phyloP scores from a whole-genome alignment of 1,284 basidiomycete species.

The Testicularia cyperi region DNA sequence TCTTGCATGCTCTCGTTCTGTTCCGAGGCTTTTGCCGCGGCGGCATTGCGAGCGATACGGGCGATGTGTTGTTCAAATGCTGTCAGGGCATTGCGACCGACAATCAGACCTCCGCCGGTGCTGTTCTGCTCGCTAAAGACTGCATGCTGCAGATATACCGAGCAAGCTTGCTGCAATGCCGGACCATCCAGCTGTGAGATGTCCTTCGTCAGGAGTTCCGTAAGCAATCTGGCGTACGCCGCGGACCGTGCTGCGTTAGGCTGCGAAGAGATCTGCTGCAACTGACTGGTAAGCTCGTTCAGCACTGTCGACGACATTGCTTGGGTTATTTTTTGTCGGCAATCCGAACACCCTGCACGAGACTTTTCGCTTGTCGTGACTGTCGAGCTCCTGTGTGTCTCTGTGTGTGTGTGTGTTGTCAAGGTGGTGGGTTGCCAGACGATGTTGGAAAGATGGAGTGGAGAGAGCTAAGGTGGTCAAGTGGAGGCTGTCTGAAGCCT shows the following conservation, averaged over 20 bases:
- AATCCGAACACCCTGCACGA: no score
- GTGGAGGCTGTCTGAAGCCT: background rate
- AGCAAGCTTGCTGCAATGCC: slow-evolving; percentile 13
- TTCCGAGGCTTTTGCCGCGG: no score
- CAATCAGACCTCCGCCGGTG: slow-evolving; percentile 70
- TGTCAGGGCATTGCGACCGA: slow-evolving; percentile 78
- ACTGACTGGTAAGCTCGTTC: no score
- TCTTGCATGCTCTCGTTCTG: slow-evolving; percentile 21
- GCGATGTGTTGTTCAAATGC: slow-evolving; percentile 67
- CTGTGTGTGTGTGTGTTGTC: background rate
- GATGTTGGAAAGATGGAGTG: no score
- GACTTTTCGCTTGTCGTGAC: slow-evolving; percentile 2
- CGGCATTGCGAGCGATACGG: slow-evolving; percentile 66
- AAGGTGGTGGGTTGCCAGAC: no score
- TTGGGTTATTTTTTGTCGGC: no score
- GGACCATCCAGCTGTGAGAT: slow-evolving; percentile 10
- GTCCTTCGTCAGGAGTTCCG: slow-evolving; percentile 13
- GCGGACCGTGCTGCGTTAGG: slow-evolving; percentile 16
- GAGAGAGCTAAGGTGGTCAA: no score
- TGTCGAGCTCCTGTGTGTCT: background rate
- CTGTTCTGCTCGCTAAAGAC: slow-evolving; percentile 70
- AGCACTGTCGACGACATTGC: no score
- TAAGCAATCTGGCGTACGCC: slow-evolving; percentile 17
- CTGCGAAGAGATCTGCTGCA: slow-evolving; percentile 26
- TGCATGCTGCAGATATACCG: slow-evolving; percentile 71